These are phyloP conservation scores for Xylaria sp. DNA, from an alignment of 2,329 filamentous ascomycete genomes.

Conservation along the genomic window DNA sequence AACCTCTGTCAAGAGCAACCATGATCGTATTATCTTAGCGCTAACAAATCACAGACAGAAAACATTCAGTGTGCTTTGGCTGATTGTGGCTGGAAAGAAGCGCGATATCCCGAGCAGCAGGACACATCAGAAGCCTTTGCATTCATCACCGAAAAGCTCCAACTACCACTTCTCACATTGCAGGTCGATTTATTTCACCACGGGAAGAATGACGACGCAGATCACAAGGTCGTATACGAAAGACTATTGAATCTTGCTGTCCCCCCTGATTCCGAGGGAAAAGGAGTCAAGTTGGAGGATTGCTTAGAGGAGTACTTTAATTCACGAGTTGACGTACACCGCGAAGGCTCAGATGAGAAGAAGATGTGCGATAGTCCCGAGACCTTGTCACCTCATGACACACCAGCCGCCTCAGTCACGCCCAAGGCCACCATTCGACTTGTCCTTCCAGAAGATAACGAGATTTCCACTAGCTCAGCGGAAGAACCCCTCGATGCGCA, in stretches of 20 bases:
- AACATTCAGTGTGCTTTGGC: conserved; percentile 76
- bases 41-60: conserved; percentile 55
- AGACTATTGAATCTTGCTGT: conserved; percentile 85
- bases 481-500: conserved; percentile 12
- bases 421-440: conserved; percentile 33
- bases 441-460: conserved; percentile 26
- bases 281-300: conserved; percentile 74
- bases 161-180: conserved; percentile 79
- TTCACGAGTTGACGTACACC: conserved; percentile 80
- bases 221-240: conserved; percentile 94
- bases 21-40: conserved; percentile 25
- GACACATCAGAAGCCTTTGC: conserved; percentile 94
- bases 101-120: conserved; percentile 72
- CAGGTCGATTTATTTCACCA: conserved; percentile 95
- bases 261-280: conserved; percentile 66
- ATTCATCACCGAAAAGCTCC: conserved; percentile 85
- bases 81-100: conserved; percentile 84
- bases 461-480: conserved; percentile 19
- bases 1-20: neutral
- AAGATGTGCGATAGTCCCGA: conserved; percentile 34
- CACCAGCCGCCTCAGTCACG: conserved; percentile 22
- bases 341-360: conserved; percentile 57
- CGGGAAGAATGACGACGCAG: conserved; percentile 76
- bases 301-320: conserved; percentile 96
- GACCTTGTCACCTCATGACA: conserved; percentile 31